These are phyloP conservation scores for Jamesozyma piceae DNA, from an alignment of 805 yeast genomes.

Conservation along the genomic window DNA sequence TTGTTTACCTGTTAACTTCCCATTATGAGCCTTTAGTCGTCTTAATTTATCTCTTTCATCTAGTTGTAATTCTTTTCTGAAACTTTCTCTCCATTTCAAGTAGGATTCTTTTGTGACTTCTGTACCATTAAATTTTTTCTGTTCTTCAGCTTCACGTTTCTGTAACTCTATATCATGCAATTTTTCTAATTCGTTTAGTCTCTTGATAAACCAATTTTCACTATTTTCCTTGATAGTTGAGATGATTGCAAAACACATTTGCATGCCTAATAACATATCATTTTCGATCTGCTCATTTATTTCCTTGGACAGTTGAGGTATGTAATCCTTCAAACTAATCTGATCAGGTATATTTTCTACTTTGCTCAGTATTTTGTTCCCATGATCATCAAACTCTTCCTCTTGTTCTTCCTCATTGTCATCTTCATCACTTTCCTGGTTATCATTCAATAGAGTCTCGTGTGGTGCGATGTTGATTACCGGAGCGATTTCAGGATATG, in stretches of 20 bases:
- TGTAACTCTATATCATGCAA: slow-evolving; percentile 48
- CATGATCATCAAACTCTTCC: slow-evolving; percentile 36
- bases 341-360: slow-evolving; percentile 48
- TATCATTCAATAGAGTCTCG: slow-evolving; percentile 29
- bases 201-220: slow-evolving; percentile 56
- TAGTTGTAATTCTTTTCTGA: slow-evolving; percentile 63
- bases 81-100: slow-evolving; percentile 58
- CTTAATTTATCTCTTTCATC: slow-evolving; percentile 50
- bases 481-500: slow-evolving; percentile 78
- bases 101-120: slow-evolving; percentile 76
- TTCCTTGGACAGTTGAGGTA: slow-evolving; percentile 23
- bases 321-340: slow-evolving; percentile 47
- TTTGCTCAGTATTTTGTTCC: slow-evolving; percentile 37
- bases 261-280: slow-evolving; percentile 77
- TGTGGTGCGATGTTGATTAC: slow-evolving; percentile 36
- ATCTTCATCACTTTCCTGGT: slow-evolving; percentile 29
- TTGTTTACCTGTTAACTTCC: slow-evolving; percentile 78
- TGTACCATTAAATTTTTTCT: slow-evolving; percentile 84
- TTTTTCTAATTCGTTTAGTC: slow-evolving; percentile 45
- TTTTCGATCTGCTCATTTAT: slow-evolving; percentile 35
- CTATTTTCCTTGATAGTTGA: slow-evolving; percentile 74
- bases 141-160: slow-evolving; percentile 71
- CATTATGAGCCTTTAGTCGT: slow-evolving; percentile 51
- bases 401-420: slow-evolving; percentile 33
- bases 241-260: slow-evolving; percentile 75